Evolutionary conservation across 345 rosid species (phyloP).

Genomic region (Aurinia saxatilis): DNA sequence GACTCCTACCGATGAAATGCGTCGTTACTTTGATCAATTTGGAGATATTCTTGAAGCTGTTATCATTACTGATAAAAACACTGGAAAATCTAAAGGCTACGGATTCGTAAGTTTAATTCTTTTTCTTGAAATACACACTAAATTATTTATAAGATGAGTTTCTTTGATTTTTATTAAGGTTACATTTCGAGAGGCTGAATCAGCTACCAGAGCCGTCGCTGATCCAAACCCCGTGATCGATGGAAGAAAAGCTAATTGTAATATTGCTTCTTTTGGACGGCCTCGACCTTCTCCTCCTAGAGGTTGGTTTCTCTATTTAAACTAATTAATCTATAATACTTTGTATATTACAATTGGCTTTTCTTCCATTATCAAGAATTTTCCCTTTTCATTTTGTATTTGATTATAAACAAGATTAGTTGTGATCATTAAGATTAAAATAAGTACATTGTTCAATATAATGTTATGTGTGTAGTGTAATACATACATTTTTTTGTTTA

Average conservation of each 20-base stretch:
- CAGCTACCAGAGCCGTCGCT: conserved; percentile 71
- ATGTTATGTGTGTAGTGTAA: neutral
- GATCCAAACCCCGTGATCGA: conserved; percentile 82
- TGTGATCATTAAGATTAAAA: neutral
- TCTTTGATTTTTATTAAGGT: conserved; percentile 35
- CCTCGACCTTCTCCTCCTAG: conserved; percentile 83
- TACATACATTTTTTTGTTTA: conserved; percentile 1
- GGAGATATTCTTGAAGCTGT: conserved; percentile 98
- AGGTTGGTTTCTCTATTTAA: conserved; percentile 34
- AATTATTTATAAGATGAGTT: too few relatives aligned
- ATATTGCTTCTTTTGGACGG: conserved; percentile 83
- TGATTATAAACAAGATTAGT: too few relatives aligned
- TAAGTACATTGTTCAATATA: conserved; percentile 10
- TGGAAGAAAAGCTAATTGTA: conserved; percentile 89
- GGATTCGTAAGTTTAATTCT: conserved; percentile 58
- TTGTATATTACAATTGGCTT: too few relatives aligned
- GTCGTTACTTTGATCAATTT: conserved; percentile 73
- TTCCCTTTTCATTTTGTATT: too few relatives aligned
- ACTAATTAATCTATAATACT: too few relatives aligned
- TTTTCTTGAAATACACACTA: neutral
- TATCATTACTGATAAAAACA: conserved; percentile 69
- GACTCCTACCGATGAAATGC: conserved; percentile 85
- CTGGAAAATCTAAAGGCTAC: conserved; percentile 94
- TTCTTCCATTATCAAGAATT: too few relatives aligned
- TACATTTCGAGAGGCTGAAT: conserved; percentile 84